Base-by-base conservation (phyloP, 2,329 filamentous ascomycete species). In the Mycosphaerella arachidis region DNA sequence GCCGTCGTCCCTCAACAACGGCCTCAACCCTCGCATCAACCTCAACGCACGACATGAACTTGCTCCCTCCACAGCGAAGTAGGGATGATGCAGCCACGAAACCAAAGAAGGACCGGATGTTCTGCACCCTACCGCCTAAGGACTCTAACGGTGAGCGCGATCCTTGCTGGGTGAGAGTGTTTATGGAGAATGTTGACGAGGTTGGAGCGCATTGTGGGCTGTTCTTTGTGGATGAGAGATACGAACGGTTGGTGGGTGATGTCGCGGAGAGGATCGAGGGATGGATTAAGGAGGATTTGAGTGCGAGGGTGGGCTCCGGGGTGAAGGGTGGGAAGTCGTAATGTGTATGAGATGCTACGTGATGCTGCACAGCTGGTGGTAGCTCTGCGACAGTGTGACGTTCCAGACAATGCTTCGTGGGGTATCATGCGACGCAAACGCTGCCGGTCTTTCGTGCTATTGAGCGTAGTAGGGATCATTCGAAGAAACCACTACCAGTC, bases 151-250 rank as follows among this genome's bases (percentile, higher is more conserved):
- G 85, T 6, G 77, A 79, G 61, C 77, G 80, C 48, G 91, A 96
- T 71, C 77, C 82, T 4, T 84, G 86, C 16, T 96, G 92, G 92
- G 78, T 92, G 0, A 81, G 87, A 48, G 83, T 96, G 2, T 87
- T 86, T 68, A 94, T 97, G 89, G 83, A 88, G 59, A 86, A 86
- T 55, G 86, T 94, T 62, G 92, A 96, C 70, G 90, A 96, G 74
- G 89, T 96, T 0, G 86, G 85, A 6, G 92, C 92, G 9, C 92
- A 96, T 72, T 93, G 90, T 63, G 87, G 89, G 0, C 77, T 96
- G 55, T 96, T 96, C 76, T 84, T 90, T 12, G 76, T 85, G 0
- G 86, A 88, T 6, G 81, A 86, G 61, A 61, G 72, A 59, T 75
- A 75, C 58, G 71, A 74, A 61, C 58, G 68, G 8, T 57, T 75